Evolutionary conservation across 2,329 filamentous ascomycete species (phyloP).

Genomic region (Cladophialophora yegresii): DNA sequence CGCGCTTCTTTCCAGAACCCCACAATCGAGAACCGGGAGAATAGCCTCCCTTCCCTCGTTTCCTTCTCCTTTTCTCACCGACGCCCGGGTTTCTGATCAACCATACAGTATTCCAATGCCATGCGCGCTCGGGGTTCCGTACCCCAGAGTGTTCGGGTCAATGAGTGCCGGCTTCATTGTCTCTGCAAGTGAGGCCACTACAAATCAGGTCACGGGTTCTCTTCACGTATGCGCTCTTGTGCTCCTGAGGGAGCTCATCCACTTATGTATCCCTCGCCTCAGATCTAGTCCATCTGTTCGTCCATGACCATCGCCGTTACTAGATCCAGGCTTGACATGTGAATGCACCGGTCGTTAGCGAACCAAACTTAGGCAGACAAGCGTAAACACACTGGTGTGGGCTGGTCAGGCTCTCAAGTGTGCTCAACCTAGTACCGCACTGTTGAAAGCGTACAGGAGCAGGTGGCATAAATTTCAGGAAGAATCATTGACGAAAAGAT

Average conservation of each 20-base stretch:
- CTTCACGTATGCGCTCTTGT: background rate
- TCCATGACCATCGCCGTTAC: background rate
- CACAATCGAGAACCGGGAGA: no score
- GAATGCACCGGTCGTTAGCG: background rate
- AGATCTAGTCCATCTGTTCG: background rate
- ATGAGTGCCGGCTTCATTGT: no score
- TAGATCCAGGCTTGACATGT: background rate
- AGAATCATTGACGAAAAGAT: slow-evolving; percentile 5
- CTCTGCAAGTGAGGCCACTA: background rate
- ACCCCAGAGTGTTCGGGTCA: no score
- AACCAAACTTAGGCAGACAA: background rate
- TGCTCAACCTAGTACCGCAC: background rate
- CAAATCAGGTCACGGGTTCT: background rate
- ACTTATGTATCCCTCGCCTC: background rate
- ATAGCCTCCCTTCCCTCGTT: no score
- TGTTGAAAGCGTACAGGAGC: background rate
- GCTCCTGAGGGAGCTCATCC: background rate
- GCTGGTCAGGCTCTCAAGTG: background rate
- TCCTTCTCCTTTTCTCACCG: no score
- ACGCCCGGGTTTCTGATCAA: no score
- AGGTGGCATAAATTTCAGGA: background rate
- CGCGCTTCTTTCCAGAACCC: no score
- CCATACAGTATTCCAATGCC: no score
- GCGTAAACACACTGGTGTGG: background rate
- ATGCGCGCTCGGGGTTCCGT: no score